Evolutionary conservation across 257 asterid genomes (phyloP), one percentile per base, ranked within the genome.

Genomic region (Ocimum tenuiflorum): DNA sequence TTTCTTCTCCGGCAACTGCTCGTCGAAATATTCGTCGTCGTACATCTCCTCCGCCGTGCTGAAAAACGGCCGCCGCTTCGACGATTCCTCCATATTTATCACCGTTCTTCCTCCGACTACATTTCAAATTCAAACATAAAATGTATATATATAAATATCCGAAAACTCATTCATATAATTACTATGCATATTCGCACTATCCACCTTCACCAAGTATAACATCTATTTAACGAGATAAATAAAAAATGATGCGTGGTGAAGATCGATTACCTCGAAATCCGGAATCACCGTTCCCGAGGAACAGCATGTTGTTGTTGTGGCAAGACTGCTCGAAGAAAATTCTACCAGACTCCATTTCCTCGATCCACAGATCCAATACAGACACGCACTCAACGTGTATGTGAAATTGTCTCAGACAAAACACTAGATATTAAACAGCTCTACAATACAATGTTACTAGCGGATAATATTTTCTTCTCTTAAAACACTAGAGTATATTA

Each of bases 1-100:
- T 74, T 94, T 94, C 86, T 90, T 94, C 73, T 86, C 99, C 80
- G 95, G 91, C 84, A 75, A 60, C 80, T 88, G 97, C 77, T 94
- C 97, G 72, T 94, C 97, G 74, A 83, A 90, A 67, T 84, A 94
- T 29, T 94, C 99, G 42, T 90, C 97, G 22, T 88, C 99, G 19
- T 84, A 90, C 60, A 84, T 63, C 2, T 89, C 96, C 27, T 88
- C 96, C 63, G 79, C 77, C 57, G 92, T 64, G 88, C 83, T 79
- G 82, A 88, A 84, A 78, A 94, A 87, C 0, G 96, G 88, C 60
- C 95, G 80, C 83, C 79, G 82, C 89, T 79, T 88, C 47, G 83
- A 76, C 74, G 79, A 75, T 47, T 88, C 95, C 77, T 88, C 96
- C 85, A 85, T 76, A 76, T 80, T 84, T 79, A 86, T 51, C 84